Evolutionary conservation across 2,329 filamentous ascomycete genomes (phyloP).

Genomic region (Calonectria henricotiae): DNA sequence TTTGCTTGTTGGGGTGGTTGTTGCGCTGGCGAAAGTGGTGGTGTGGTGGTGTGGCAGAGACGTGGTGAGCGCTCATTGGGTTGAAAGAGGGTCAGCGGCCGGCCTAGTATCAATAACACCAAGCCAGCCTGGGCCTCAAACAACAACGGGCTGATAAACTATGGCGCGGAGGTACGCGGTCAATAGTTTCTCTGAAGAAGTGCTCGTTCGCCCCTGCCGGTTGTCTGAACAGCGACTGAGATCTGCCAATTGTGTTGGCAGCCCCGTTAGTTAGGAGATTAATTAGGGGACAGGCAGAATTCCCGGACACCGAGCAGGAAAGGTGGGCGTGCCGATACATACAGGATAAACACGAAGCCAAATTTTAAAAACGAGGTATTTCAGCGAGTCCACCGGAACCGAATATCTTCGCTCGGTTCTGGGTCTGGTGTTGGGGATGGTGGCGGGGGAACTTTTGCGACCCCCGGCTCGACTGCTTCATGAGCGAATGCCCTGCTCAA

Average conservation of each 20-base stretch:
- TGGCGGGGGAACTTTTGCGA: conserved; percentile 46
- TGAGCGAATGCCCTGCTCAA: conserved; percentile 28
- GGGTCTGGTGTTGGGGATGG: conserved; percentile 26
- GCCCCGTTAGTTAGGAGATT: conserved; percentile 19
- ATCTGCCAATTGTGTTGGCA: conserved; percentile 25
- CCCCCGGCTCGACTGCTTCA: conserved; percentile 38
- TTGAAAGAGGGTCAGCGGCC: conserved; percentile 44
- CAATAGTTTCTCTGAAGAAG: conserved; percentile 11
- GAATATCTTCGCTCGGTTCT: conserved; percentile 34
- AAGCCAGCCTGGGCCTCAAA: conserved; percentile 38
- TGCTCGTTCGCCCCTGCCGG: conserved; percentile 26
- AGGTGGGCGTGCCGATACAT: conserved; percentile 13
- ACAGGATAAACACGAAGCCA: conserved; percentile 4
- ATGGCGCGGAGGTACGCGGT: conserved; percentile 45
- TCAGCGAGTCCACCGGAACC: conserved; percentile 39
- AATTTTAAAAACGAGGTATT: conserved; percentile 32
- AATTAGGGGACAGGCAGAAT: conserved; percentile 36
- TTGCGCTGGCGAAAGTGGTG: conserved; percentile 44
- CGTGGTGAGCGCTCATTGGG: conserved; percentile 59
- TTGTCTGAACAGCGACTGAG: conserved; percentile 25
- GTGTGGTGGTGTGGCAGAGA: conserved; percentile 56
- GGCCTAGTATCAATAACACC: conserved; percentile 45
- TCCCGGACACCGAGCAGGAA: conserved; percentile 29
- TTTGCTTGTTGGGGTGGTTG: conserved; percentile 43
- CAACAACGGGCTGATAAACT: conserved; percentile 37